phyloP scores from a whole-genome alignment of 2,329 filamentous ascomycete species.

The Colletotrichum navitas region DNA sequence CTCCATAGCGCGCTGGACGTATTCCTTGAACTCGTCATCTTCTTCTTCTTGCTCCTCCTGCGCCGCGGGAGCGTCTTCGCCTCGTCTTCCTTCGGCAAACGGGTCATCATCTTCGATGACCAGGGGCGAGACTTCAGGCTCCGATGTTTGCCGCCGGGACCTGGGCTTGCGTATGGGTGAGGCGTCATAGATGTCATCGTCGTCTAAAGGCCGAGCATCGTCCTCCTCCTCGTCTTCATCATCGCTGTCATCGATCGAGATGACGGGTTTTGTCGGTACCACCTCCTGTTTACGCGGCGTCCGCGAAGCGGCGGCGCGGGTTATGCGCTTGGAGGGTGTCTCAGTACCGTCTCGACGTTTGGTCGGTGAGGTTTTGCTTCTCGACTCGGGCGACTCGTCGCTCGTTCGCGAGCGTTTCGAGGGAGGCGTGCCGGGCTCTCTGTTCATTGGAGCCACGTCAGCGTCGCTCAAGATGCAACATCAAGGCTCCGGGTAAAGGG shows the following conservation, averaged over 20 bases:
- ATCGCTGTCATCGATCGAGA: conserved; percentile 45
- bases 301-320: conserved; percentile 29
- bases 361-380: conserved; percentile 29
- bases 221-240: conserved; percentile 35
- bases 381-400: conserved; percentile 35
- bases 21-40: conserved; percentile 60
- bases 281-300: conserved; percentile 39
- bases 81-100: conserved; percentile 28
- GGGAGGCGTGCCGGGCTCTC: conserved; percentile 51
- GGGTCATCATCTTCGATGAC: conserved; percentile 46
- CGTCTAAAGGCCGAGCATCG: conserved; percentile 23
- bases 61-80: conserved; percentile 28
- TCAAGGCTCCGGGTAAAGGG: not conserved
- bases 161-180: conserved; percentile 38
- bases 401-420: conserved; percentile 53
- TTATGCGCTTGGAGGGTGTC: conserved; percentile 38
- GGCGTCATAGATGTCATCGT: conserved; percentile 36
- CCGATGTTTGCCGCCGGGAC: conserved; percentile 8
- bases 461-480: conserved; percentile 6
- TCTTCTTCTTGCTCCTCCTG: conserved; percentile 46
- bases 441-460: conserved; percentile 42
- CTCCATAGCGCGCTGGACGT: conserved; percentile 58
- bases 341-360: conserved; percentile 11
- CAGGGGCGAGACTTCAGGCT: conserved; percentile 40
- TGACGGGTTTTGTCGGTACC: conserved; percentile 33